Conservation (phyloP, 768 basidiomycete genomes). For the Collybia sp. region DNA sequence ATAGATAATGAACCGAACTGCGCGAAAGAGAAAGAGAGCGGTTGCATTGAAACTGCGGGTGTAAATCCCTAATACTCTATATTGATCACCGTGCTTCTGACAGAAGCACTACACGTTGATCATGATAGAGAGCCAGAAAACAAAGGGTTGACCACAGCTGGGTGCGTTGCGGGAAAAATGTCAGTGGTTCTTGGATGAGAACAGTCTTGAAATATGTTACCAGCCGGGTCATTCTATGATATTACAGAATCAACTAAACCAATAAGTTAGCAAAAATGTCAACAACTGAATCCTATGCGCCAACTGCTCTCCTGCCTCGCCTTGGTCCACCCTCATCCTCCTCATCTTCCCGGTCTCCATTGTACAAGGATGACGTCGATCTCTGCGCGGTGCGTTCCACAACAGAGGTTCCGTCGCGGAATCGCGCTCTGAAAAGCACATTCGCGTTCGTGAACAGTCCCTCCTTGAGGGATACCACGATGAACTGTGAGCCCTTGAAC, state of each 20-base stretch:
- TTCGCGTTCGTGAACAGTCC: constrained; percentile 98
- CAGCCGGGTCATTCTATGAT: too few relatives aligned
- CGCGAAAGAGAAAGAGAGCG: too few relatives aligned
- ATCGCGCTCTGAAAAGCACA: constrained; percentile 88
- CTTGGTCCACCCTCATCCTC: constrained; percentile 22
- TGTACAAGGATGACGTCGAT: constrained; percentile 47
- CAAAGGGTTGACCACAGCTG: too few relatives aligned
- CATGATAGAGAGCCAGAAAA: too few relatives aligned
- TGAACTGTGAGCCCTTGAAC: constrained; percentile 98
- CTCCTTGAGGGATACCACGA: constrained; percentile 95
- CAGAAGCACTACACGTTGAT: too few relatives aligned
- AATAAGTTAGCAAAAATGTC: neutral
- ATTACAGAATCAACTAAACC: neutral
- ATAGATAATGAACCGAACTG: too few relatives aligned
- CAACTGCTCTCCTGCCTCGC: constrained; percentile 13
- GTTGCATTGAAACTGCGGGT: too few relatives aligned
- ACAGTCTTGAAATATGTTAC: too few relatives aligned
- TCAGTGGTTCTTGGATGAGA: too few relatives aligned
- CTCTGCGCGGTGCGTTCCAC: constrained; percentile 78
- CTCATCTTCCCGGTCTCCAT: constrained; percentile 24
- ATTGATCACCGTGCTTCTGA: too few relatives aligned
- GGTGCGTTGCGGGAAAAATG: too few relatives aligned
- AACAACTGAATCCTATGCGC: constrained; percentile 16
- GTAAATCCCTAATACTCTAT: too few relatives aligned
- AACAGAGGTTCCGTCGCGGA: constrained; percentile 90